Evolutionary conservation across 2,329 filamentous ascomycete genomes (phyloP).

Genomic region (Monosporascus sp.): DNA sequence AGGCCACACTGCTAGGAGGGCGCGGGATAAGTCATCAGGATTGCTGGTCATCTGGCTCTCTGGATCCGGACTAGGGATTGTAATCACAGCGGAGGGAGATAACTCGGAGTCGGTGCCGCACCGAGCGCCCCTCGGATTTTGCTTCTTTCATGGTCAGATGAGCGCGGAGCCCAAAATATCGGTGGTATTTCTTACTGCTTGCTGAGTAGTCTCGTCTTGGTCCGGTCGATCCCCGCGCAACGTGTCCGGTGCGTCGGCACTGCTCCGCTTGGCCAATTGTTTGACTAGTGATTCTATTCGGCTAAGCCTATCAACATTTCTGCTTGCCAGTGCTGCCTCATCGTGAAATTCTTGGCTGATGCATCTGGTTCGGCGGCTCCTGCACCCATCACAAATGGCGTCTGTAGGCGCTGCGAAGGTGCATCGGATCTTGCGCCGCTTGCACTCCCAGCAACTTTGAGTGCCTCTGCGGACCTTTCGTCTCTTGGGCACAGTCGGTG

Average conservation of each 20-base stretch:
- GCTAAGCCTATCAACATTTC: conserved; percentile 24
- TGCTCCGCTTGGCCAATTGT: conserved; percentile 16
- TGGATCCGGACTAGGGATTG: neutral
- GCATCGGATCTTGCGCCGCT: conserved; percentile 48
- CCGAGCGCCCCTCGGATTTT: neutral
- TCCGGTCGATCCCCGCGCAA: neutral
- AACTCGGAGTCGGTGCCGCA: neutral
- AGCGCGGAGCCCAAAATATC: no score
- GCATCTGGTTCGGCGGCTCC: conserved; percentile 36
- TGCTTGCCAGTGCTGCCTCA: conserved; percentile 12
- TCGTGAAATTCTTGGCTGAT: conserved; percentile 43
- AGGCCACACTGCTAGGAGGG: conserved; percentile 34
- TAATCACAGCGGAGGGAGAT: neutral
- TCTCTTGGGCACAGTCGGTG: conserved; percentile 19
- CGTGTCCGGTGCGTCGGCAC: neutral
- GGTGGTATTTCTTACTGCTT: neutral
- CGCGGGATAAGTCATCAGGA: conserved; percentile 19
- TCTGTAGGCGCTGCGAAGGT: conserved; percentile 33
- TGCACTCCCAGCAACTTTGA: conserved; percentile 54
- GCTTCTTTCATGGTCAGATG: neutral
- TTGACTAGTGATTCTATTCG: conserved; percentile 32
- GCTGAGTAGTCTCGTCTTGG: neutral
- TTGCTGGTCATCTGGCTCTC: conserved; percentile 4
- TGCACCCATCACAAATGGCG: conserved; percentile 39
- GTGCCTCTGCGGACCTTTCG: conserved; percentile 50